A percentile compares a stretch with the other conserved stretches of the same genome.
These are phyloP conservation scores for Cicer arietinum DNA, from an alignment of 306 rosid genomes.

Conservation along the genomic window DNA sequence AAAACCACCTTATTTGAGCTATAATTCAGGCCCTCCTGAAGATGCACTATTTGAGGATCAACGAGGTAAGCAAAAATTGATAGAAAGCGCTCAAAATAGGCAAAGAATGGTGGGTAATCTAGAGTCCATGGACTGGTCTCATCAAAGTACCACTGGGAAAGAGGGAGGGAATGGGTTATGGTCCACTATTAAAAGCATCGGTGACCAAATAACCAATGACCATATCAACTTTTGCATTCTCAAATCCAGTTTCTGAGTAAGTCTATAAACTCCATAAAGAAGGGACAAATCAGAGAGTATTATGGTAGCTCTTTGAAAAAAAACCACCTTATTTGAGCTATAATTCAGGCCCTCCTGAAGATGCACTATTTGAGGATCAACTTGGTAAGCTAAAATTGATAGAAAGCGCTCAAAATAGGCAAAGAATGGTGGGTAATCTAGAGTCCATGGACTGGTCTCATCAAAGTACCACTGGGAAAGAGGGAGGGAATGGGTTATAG, in stretches of 20 bases:
- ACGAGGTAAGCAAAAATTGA: conserved; percentile 65
- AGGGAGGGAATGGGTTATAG: conserved; percentile 85
- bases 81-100: conserved; percentile 71
- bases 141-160: conserved; percentile 80
- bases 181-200: conserved; percentile 84
- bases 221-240: conserved; percentile 64
- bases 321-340: conserved; percentile 55
- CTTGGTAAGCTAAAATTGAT: conserved; percentile 61
- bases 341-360: conserved; percentile 75
- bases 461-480: conserved; percentile 84
- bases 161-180: conserved; percentile 88
- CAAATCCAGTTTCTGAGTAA: conserved; percentile 58
- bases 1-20: conserved; percentile 55
- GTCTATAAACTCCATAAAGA: conserved; percentile 70
- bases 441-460: conserved; percentile 92
- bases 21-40: conserved; percentile 72
- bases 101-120: conserved; percentile 90
- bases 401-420: conserved; percentile 74
- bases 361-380: conserved; percentile 77
- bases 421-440: conserved; percentile 90
- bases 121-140: conserved; percentile 94
- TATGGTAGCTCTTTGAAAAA: conserved; percentile 73
- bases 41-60: conserved; percentile 77
- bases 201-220: conserved; percentile 86
- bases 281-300: conserved; percentile 73